Percentiles rank a stretch among this genome's conserved stretches.
phyloP scores from a whole-genome alignment of 2,329 filamentous ascomycete genomes.

The Exophiala sp. region DNA sequence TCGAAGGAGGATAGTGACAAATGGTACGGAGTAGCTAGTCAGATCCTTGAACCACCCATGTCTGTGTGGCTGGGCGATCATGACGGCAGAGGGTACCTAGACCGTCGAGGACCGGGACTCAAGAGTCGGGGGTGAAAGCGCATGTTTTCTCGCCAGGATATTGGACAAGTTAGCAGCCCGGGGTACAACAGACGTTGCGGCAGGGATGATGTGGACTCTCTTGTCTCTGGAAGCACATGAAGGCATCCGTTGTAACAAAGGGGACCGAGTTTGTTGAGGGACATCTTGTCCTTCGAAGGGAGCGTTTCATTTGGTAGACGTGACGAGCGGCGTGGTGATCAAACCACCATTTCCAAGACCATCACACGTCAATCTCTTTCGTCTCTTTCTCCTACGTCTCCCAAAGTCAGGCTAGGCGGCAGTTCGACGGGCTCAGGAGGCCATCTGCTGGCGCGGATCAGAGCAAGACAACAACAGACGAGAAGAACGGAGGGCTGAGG shows the following conservation, averaged over 20 bases:
- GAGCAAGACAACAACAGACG: constrained; percentile 11
- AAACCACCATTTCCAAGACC: constrained; percentile 15
- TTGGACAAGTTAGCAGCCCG: not conserved
- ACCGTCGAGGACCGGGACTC: not conserved
- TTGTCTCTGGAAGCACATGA: not conserved
- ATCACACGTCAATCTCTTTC: constrained; percentile 19
- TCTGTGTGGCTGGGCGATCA: constrained; percentile 20
- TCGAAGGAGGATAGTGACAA: constrained; percentile 19
- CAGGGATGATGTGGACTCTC: constrained; percentile 1
- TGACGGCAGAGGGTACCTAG: constrained; percentile 10
- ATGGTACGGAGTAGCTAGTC: constrained; percentile 11
- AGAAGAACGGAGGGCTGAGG: not conserved
- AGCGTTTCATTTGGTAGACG: constrained; percentile 22
- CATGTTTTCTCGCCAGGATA: constrained; percentile 12
- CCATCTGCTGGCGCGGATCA: constrained; percentile 1
- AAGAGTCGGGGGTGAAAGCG: not conserved
- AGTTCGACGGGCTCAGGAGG: constrained; percentile 4
- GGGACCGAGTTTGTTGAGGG: not conserved
- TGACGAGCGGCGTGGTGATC: constrained; percentile 21
- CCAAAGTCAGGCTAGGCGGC: constrained; percentile 5
- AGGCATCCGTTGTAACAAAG: not conserved
- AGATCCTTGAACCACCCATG: constrained; percentile 8
- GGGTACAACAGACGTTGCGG: constrained; percentile 5
- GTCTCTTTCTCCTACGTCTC: constrained; percentile 14
- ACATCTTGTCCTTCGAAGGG: constrained; percentile 1